Conservation (phyloP, 164 flowering plant genomes). For the Piper longum region DNA sequence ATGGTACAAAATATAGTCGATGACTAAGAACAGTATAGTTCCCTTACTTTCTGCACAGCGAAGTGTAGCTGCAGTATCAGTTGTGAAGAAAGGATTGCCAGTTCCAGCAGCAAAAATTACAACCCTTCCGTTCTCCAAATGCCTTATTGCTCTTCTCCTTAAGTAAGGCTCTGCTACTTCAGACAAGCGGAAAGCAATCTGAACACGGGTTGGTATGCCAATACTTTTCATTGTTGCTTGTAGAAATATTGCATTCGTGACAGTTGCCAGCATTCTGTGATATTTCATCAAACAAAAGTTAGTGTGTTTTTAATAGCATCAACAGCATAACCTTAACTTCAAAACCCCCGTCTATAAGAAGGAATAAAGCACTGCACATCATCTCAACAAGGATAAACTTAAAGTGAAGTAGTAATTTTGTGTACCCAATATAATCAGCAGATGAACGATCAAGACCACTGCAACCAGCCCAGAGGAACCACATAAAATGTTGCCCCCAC, state of each 20-base stretch:
- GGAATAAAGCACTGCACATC: background rate
- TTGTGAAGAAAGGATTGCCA: slow-evolving; percentile 99
- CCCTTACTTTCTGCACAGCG: slow-evolving; percentile 98
- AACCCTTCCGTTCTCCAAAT: slow-evolving; percentile 95
- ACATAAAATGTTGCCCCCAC: slow-evolving; percentile 95
- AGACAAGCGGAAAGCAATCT: slow-evolving; percentile 97
- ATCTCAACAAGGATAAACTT: background rate
- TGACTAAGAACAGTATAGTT: background rate
- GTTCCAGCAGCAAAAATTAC: slow-evolving; percentile 99
- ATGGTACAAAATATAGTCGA: too few species aligned
- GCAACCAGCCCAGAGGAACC: slow-evolving; percentile 96
- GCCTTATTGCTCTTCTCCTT: slow-evolving; percentile 84
- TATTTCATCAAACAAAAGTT: background rate
- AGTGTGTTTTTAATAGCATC: background rate
- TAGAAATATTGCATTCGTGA: slow-evolving; percentile 97
- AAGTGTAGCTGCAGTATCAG: slow-evolving; percentile 98
- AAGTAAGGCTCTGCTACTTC: slow-evolving; percentile 99
- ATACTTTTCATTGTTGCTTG: slow-evolving; percentile 99
- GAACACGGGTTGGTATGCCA: slow-evolving; percentile 95
- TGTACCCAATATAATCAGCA: slow-evolving; percentile 95
- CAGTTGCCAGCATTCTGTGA: slow-evolving; percentile 90
- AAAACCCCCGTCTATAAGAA: background rate
- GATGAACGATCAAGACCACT: slow-evolving; percentile 98
- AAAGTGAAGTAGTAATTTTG: background rate
- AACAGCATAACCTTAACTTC: background rate